These are phyloP conservation scores for Plectranthus barbatus DNA, from an alignment of 257 asterid species.

Conservation along the genomic window DNA sequence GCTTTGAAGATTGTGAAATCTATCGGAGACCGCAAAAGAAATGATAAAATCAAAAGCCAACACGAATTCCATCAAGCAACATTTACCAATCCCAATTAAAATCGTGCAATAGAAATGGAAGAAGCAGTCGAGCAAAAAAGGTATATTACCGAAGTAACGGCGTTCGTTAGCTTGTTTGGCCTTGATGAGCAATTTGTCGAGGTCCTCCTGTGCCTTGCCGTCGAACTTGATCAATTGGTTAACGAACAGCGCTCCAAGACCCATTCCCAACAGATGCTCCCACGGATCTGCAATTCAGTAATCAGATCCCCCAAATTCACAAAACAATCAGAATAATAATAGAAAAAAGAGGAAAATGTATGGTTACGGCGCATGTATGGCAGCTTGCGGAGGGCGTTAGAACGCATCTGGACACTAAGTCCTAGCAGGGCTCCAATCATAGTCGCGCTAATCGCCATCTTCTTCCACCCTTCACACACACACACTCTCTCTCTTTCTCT, in stretches of 20 bases:
- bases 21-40: not conserved
- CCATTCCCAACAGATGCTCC: conserved; percentile 98
- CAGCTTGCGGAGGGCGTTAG: conserved; percentile 95
- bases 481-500: not conserved
- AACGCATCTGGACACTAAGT: conserved; percentile 87
- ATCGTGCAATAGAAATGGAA: not conserved
- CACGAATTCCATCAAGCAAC: not conserved
- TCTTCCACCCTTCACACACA: not conserved
- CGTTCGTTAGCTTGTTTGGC: conserved; percentile 86
- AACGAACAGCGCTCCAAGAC: conserved; percentile 73
- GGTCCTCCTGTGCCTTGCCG: conserved; percentile 67
- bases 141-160: conserved; percentile 76
- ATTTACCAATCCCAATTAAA: not conserved
- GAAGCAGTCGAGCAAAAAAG: not conserved
- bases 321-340: not conserved
- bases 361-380: conserved; percentile 95
- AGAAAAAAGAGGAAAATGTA: not conserved
- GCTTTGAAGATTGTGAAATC: not conserved
- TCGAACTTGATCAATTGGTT: conserved; percentile 90
- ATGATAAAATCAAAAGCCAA: not conserved
- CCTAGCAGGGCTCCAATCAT: conserved; percentile 80
- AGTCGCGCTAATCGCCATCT: conserved; percentile 82
- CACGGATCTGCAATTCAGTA: conserved; percentile 71
- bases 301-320: not conserved
- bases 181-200: conserved; percentile 68